Evolutionary conservation across 2,329 filamentous ascomycete species (phyloP).

Genomic region (Sporothrix pallida): DNA sequence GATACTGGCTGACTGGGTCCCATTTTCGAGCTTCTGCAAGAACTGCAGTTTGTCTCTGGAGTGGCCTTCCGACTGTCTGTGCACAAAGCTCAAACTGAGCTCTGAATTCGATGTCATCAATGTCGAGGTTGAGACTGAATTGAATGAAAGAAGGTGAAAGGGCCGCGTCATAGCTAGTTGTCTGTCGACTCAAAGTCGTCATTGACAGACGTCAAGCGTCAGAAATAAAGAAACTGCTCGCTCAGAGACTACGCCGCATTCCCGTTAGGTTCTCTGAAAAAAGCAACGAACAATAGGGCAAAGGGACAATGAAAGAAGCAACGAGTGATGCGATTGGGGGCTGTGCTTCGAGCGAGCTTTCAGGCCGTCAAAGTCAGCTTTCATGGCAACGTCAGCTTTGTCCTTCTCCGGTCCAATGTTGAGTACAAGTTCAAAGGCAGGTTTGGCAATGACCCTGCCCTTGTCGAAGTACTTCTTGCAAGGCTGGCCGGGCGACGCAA

Average conservation of each 20-base stretch:
- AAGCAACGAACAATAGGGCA: too few relatives aligned
- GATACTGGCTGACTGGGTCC: neutral
- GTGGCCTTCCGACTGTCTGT: neutral
- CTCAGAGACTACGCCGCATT: neutral
- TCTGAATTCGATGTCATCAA: neutral
- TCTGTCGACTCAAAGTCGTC: neutral
- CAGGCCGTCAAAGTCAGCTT: neutral
- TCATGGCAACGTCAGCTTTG: neutral
- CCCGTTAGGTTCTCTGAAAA: neutral
- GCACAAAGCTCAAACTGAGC: slow-evolving; percentile 16
- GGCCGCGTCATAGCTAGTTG: slow-evolving; percentile 3
- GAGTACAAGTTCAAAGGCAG: neutral
- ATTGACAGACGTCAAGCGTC: neutral
- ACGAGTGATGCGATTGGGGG: neutral
- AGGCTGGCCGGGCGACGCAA: neutral
- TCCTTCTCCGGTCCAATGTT: neutral
- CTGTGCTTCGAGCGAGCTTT: neutral
- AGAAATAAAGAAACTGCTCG: neutral
- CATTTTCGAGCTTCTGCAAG: too few relatives aligned
- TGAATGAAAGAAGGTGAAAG: neutral
- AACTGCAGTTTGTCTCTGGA: neutral
- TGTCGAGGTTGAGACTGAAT: too few relatives aligned
- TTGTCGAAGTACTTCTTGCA: neutral
- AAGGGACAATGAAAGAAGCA: neutral
- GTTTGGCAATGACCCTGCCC: too few relatives aligned